A percentile compares a stretch with the other conserved stretches of the same genome.
These are phyloP conservation scores for Aspergillus phoenicis DNA, from an alignment of 2,329 filamentous ascomycete genomes.

Conservation along the genomic window DNA sequence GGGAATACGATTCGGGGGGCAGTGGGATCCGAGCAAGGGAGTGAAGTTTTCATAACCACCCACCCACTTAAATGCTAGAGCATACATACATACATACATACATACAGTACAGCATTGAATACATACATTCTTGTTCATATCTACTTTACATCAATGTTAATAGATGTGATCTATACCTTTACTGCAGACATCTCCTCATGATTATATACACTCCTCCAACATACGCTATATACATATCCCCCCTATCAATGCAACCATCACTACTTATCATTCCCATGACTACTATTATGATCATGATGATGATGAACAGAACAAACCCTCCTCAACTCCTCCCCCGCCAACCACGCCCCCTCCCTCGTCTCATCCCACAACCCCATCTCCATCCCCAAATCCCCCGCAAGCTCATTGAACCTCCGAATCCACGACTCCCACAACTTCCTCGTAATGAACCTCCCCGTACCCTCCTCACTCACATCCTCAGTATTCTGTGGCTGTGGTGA, in stretches of 20 bases:
- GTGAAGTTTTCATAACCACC: conserved; percentile 54
- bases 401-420: not conserved
- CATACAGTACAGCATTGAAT: not conserved
- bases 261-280: no score
- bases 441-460: no score
- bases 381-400: not conserved
- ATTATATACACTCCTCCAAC: no score
- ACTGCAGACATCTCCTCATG: not conserved
- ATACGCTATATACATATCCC: not conserved
- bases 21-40: conserved; percentile 62
- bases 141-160: not conserved
- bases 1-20: conserved; percentile 74
- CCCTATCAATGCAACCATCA: no score
- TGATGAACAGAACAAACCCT: no score
- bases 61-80: not conserved
- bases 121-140: not conserved
- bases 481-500: not conserved
- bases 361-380: not conserved
- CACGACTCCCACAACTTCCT: not conserved
- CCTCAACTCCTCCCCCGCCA: not conserved
- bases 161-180: not conserved
- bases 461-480: not conserved
- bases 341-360: not conserved
- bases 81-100: not conserved
- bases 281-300: no score